These are phyloP conservation scores for Rhytidiadelphus loreus DNA, from an alignment of 225 moss, liverwort and hornwort species.

Conservation along the genomic window DNA sequence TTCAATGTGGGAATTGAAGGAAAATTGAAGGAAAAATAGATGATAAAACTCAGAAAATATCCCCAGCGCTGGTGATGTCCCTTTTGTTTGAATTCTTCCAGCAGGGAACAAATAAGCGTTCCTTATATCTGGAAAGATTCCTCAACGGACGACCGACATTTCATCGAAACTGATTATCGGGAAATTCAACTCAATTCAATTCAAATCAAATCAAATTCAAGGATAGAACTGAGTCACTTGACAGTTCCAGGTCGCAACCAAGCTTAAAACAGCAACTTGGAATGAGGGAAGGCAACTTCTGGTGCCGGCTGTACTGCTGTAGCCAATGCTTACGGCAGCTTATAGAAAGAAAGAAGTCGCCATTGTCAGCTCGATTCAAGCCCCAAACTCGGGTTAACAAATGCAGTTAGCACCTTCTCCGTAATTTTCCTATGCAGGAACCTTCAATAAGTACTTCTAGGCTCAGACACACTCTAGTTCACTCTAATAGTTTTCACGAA, in stretches of 20 bases:
- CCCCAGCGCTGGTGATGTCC: background rate
- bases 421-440: background rate
- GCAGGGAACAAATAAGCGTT: background rate
- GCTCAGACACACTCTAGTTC: background rate
- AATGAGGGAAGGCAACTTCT: background rate
- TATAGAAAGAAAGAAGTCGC: background rate
- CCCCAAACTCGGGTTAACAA: background rate
- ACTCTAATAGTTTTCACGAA: background rate
- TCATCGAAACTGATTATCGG: background rate
- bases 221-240: background rate
- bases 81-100: background rate
- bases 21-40: background rate
- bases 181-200: background rate
- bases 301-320: background rate
- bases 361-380: constrained; percentile 3
- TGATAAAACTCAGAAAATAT: background rate
- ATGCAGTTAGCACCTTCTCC: background rate
- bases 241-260: background rate
- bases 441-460: background rate
- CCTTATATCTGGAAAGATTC: background rate
- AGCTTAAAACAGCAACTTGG: constrained; percentile 8
- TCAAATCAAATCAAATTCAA: background rate
- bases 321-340: background rate
- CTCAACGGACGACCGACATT: constrained; percentile 8
- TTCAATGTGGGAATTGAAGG: background rate